Evolutionary conservation across 176 grass and related monocot genomes (phyloP), one percentile per base, ranked within the genome.

Genomic region (Oryza meyeriana): DNA sequence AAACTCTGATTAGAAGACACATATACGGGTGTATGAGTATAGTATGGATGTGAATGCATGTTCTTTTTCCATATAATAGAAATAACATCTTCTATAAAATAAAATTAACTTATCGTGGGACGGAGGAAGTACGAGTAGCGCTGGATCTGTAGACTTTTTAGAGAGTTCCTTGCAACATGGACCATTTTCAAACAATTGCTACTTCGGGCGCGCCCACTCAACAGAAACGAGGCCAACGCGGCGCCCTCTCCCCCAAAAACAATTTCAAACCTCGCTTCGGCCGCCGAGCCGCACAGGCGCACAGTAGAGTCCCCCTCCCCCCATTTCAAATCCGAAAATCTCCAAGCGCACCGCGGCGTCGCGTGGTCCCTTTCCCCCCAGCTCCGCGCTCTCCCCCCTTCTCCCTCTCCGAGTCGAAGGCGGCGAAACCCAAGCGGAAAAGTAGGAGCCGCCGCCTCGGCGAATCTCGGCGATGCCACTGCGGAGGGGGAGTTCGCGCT

Each of bases 401-500:
- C 18, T 10, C 22, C 44, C n/a, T 71, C 18, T 52, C 22, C 52
- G 52, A 36, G 2, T 36, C 32, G 32, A 20, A 13, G 70, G 82
- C 82, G 70, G 81, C 73, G 47, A 66, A 80, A 74, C 62, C 87
- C 81, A 77, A 57, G 77, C 82, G 2, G 30, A 16, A 32, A 44
- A n/a, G 34, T 2, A 2, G 35, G 20, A 10, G 66, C 35, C 62
- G 16, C 9, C 61, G 5, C 25, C 27, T 4, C 12, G 18, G 74
- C 3, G 41, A 79, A 87, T 83, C 79, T 64, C 61, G 77, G 47
- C 24, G 30, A 89, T 89, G 88, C 78, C 88, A 8, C 59, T 71
- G 36, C 72, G 35, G 83, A 82, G 66, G 88, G 57, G 42, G 83
- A 86, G 67, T 90, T 90, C 88, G 39, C 79, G 83, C 88, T 99